phyloP scores from a whole-genome alignment of 768 basidiomycete species.

The Brasilioporus rufonigricans region DNA sequence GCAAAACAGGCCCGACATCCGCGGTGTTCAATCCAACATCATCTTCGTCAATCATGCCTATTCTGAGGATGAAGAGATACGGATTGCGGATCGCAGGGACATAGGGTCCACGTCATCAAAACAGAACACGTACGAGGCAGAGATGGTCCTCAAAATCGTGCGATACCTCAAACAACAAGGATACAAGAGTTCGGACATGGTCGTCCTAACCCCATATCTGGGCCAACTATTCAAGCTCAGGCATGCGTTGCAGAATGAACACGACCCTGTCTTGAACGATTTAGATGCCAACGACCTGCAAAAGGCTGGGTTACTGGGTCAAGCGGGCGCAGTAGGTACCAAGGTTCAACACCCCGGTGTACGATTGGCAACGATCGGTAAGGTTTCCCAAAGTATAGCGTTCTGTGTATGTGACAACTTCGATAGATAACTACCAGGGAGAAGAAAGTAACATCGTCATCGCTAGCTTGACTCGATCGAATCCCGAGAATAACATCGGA shows the following conservation, averaged over 20 bases:
- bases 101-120: conserved; percentile 52
- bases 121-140: conserved; percentile 56
- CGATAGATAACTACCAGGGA: conserved; percentile 71
- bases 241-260: conserved; percentile 39
- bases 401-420: neutral
- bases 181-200: conserved; percentile 57
- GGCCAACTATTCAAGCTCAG: conserved; percentile 58
- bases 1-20: conserved; percentile 45
- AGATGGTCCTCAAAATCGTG: conserved; percentile 66
- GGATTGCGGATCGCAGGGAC: conserved; percentile 47
- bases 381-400: neutral
- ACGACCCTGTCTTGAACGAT: conserved; percentile 63
- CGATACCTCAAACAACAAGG: conserved; percentile 69
- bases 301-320: conserved; percentile 51
- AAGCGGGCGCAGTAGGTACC: conserved; percentile 31
- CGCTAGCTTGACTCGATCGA: conserved; percentile 60
- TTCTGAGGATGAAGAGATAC: conserved; percentile 49
- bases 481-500: conserved; percentile 54
- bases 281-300: conserved; percentile 60
- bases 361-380: conserved; percentile 68
- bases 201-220: conserved; percentile 67
- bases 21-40: conserved; percentile 56
- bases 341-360: conserved; percentile 41
- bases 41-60: conserved; percentile 59
- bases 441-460: conserved; percentile 74